These are phyloP conservation scores for Zalaria obscura DNA, from an alignment of 2,329 filamentous ascomycete genomes.

Conservation along the genomic window DNA sequence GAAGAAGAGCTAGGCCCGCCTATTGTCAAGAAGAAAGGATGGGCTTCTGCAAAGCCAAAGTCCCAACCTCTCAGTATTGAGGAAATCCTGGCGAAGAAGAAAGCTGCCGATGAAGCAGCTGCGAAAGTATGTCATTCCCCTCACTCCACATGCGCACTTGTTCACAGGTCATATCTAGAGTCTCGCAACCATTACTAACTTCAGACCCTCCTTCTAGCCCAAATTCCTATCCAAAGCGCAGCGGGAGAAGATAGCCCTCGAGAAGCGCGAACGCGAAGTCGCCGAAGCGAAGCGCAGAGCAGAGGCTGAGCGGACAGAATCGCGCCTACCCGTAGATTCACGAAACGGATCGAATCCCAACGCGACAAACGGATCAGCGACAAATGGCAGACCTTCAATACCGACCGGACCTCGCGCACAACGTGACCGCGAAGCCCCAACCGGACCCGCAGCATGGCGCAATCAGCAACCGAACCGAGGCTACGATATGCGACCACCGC, in stretches of 20 bases:
- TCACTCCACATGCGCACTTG: background rate
- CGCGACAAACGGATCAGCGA: background rate
- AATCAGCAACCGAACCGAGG: slow-evolving; percentile 25
- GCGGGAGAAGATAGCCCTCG: slow-evolving; percentile 64
- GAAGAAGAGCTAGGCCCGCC: slow-evolving; percentile 6
- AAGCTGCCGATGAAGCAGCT: slow-evolving; percentile 68
- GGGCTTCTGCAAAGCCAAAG: slow-evolving; percentile 16
- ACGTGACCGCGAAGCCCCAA: slow-evolving; percentile 32
- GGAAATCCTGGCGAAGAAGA: slow-evolving; percentile 72
- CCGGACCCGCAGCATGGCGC: slow-evolving; percentile 37
- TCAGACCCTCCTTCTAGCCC: slow-evolving; percentile 33
- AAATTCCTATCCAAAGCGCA: slow-evolving; percentile 77
- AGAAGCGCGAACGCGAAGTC: slow-evolving; percentile 61
- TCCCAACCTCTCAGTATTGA: slow-evolving; percentile 62
- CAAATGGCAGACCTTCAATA: slow-evolving; percentile 22
- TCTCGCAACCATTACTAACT: slow-evolving; percentile 9
- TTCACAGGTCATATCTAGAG: slow-evolving; percentile 8
- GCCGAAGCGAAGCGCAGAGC: slow-evolving; percentile 43
- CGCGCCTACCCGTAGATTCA: background rate
- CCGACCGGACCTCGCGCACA: slow-evolving; percentile 59
- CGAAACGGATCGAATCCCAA: background rate
- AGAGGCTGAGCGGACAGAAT: slow-evolving; percentile 21
- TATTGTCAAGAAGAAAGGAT: slow-evolving; percentile 27
- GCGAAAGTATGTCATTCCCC: slow-evolving; percentile 38
- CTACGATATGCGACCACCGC: slow-evolving; percentile 38